phyloP scores from a whole-genome alignment of 306 rosid genomes.

The Lagenaria siceraria region DNA sequence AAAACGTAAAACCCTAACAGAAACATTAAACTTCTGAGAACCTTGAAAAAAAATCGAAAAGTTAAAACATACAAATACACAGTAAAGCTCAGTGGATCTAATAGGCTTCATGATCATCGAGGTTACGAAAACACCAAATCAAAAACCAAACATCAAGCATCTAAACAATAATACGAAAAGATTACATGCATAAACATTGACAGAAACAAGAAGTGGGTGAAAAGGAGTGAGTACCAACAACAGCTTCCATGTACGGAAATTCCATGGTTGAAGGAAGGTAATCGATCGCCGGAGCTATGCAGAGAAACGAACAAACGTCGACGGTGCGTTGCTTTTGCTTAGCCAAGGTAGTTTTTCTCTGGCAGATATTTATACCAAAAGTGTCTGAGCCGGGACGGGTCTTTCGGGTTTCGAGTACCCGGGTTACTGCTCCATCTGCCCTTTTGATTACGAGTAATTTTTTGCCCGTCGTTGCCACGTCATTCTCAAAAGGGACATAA shows the following conservation, averaged over 20 bases:
- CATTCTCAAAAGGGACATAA: background rate
- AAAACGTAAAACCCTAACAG: background rate
- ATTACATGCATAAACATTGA: background rate
- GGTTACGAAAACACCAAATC: background rate
- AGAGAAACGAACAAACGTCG: background rate
- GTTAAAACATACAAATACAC: background rate
- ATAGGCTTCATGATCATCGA: background rate
- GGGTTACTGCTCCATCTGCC: background rate
- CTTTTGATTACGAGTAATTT: background rate
- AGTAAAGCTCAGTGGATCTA: conserved; percentile 8
- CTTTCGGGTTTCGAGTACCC: background rate
- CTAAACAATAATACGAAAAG: background rate
- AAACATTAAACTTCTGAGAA: background rate
- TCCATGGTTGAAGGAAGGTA: conserved; percentile 35
- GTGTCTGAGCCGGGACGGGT: background rate
- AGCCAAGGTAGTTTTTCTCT: background rate
- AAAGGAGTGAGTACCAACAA: conserved; percentile 50
- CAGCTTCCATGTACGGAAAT: conserved; percentile 93
- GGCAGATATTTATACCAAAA: background rate
- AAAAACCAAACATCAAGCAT: background rate
- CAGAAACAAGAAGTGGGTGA: background rate
- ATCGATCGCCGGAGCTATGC: background rate
- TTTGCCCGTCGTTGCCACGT: background rate
- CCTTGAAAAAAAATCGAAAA: background rate
- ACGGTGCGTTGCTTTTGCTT: background rate